Evolutionary conservation across 1,284 basidiomycete species (phyloP), one percentile per base, ranked within the genome.

Genomic region (Ustilago bromivora): DNA sequence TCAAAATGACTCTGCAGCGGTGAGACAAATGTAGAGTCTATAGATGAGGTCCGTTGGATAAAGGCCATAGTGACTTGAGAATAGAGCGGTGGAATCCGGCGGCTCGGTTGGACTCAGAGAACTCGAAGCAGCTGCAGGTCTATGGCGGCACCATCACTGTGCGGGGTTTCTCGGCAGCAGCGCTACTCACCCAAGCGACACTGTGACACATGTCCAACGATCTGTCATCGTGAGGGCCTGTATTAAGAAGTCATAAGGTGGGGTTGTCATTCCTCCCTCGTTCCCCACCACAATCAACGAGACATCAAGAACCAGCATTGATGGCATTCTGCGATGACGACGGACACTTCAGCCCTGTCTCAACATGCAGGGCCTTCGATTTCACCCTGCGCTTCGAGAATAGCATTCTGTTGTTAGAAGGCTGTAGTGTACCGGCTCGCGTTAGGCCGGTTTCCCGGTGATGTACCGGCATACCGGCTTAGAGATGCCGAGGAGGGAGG

Each of bases 291-390:
- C 11, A 41, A 6, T 12, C 40, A 11, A 13, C 40, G 17, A 17
- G 40, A 41, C 7, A 6, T 13, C 40, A 41, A 11, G 15, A 17
- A 41, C 12, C 40, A 41, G 17, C 12, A 12, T 13, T 13, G 17
- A 47, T 62, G 61, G 35, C 31, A 32, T 57, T 63, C 35, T 63
- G 61, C 43, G 35, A 51, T 28, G 41, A 61, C 36, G 58, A 66
- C 23, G 64, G 35, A 23, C 13, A 23, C 31, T 65, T 62, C 19
- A 71, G 74, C 5, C 74, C 71, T 1, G 46, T 60, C 36, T 76
- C 74, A 34, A 64, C 34, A 9, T 76, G 71, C 56, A 66, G 74
- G 6, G 56, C 60, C 35, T 76, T 76, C 49, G 74, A 76, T 57
- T 76, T 74, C 19, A 76, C 74, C 8, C 47, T 76, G 1, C 52